Base-by-base conservation (phyloP, 495 filamentous ascomycete genomes). In the Opeltia flavorubescens region DNA sequence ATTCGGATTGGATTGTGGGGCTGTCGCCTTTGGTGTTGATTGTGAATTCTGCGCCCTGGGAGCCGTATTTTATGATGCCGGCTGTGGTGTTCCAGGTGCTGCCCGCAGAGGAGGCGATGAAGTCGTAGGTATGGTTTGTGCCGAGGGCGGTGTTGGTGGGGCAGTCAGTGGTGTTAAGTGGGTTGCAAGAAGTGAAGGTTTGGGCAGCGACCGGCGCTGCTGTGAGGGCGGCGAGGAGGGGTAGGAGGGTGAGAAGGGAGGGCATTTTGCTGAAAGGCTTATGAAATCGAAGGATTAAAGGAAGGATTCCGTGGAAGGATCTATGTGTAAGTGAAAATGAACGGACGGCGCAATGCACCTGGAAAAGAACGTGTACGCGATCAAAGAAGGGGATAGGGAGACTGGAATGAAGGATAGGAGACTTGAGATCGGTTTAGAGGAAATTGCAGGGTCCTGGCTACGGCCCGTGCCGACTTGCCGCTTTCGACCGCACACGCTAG, bases 1-100 rank as follows among this genome's bases (percentile, higher is more conserved):
- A 89, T 50, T 79, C 70, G 48, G 82, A 76, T 31, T 74, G 68
- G 48, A 91, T 69, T 1, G 83, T 86, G 11, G 84, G 81, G 1
- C 81, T 78, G 38, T 88, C 73, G 40, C 77, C 69, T 46, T 73
- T 70, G 55, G 78, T 68, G 28, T 54, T 60, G 65, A 94, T 77
- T 47, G 72, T 81, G 68, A 93, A 88, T 29, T 77, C 68, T 45
- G 78, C 79, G 8, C 80, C 80, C 0, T 66, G 51, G 44, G 27
- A 4, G 25, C 34, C 28, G 29, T 54, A 56, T 20, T 31, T 44
- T 3, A 56, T 15, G 40, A 63, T 51, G 36, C 76, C 77, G 27
- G 74, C 76, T 7, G 72, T 80, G 49, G 73, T 74, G 50, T 79
- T 81, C 75, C 81, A 89, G 30, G 71, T 69, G 34, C 75, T 64